Percentiles rank a stretch among this genome's conserved stretches.
phyloP scores from a whole-genome alignment of 768 basidiomycete genomes.

The Russula earlei region DNA sequence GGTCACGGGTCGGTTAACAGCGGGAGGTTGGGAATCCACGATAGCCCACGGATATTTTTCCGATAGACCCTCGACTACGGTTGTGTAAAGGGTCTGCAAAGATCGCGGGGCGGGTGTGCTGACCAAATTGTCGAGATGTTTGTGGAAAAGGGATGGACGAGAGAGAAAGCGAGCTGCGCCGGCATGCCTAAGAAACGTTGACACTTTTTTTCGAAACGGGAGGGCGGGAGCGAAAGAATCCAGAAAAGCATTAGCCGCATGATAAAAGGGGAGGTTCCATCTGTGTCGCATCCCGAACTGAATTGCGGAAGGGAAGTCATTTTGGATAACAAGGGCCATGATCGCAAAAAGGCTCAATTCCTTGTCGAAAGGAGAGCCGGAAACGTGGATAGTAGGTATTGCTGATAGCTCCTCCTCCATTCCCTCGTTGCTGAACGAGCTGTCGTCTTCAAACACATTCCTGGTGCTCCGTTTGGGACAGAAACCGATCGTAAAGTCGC shows the following conservation, averaged over 20 bases:
- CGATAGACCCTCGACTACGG: conserved; percentile 41
- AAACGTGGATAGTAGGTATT: neutral
- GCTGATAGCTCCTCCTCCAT: neutral
- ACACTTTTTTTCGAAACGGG: conserved; percentile 37
- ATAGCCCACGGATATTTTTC: conserved; percentile 49
- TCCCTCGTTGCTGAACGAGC: neutral
- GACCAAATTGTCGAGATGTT: conserved; percentile 41
- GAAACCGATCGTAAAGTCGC: conserved; percentile 27
- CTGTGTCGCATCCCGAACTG: conserved; percentile 32
- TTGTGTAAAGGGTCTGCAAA: conserved; percentile 42
- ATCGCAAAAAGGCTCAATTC: conserved; percentile 42
- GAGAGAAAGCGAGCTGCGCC: conserved; percentile 42
- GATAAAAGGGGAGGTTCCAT: conserved; percentile 28
- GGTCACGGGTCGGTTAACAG: conserved; percentile 33
- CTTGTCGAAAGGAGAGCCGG: conserved; percentile 9
- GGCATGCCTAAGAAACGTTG: conserved; percentile 40
- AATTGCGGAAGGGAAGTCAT: conserved; percentile 51
- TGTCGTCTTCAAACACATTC: neutral
- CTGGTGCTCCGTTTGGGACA: conserved; percentile 4
- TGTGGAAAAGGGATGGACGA: conserved; percentile 39
- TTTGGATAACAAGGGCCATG: conserved; percentile 51
- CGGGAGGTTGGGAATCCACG: conserved; percentile 30
- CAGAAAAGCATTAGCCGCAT: conserved; percentile 33
- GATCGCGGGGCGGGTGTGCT: conserved; percentile 24
- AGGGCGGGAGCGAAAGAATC: conserved; percentile 29